Conservation (phyloP, 2,329 filamentous ascomycete genomes). For the Lasiodiplodia theobromae region DNA sequence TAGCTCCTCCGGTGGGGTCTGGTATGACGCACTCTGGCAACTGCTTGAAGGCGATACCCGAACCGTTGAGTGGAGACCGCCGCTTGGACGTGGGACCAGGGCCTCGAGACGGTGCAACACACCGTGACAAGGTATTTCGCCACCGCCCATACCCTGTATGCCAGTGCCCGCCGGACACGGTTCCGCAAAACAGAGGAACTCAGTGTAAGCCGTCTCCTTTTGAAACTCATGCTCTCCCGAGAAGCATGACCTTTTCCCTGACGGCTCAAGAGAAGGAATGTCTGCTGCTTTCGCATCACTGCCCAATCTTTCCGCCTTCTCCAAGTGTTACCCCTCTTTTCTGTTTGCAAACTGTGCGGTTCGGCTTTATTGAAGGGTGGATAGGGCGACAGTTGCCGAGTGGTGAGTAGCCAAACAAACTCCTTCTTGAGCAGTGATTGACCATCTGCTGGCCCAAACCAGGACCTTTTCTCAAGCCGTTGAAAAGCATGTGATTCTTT, state of each 20-base stretch:
- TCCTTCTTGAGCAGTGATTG: background rate
- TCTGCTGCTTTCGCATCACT: background rate
- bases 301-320: background rate
- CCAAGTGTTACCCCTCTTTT: background rate
- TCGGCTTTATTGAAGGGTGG: background rate
- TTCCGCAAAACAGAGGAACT: background rate
- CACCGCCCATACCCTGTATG: background rate
- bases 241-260: background rate
- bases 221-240: no score
- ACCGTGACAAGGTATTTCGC: background rate
- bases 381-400: background rate
- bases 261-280: background rate
- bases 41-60: conserved; percentile 12
- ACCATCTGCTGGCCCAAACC: background rate
- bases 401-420: background rate
- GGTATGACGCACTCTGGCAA: conserved; percentile 1
- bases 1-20: conserved; percentile 4
- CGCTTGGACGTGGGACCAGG: background rate
- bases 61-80: conserved; percentile 11
- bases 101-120: conserved; percentile 18
- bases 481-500: background rate
- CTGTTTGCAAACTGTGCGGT: background rate
- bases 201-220: background rate
- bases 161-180: background rate
- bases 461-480: no score